Percentiles rank a stretch among this genome's conserved stretches.
Conservation (phyloP, 345 rosid genomes). For the Eutrema japonicum region DNA sequence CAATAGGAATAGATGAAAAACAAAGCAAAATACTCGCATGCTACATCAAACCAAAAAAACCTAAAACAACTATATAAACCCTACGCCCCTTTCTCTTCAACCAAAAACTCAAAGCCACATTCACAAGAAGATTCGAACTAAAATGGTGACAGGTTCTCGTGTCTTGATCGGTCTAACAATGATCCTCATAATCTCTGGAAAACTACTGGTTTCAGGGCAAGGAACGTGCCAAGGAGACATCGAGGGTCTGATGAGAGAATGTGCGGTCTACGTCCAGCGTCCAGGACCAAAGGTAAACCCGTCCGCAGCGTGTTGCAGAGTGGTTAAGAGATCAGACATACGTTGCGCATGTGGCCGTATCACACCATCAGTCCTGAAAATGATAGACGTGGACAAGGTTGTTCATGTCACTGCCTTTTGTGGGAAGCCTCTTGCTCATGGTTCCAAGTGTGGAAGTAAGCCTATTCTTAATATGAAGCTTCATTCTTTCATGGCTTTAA, state of each 20-base stretch:
- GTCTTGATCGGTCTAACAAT: constrained; percentile 26
- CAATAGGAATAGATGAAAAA: constrained; percentile 10
- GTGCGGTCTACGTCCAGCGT: constrained; percentile 46
- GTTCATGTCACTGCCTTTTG: constrained; percentile 47
- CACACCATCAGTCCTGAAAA: constrained; percentile 34
- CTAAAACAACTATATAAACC: constrained; percentile 29
- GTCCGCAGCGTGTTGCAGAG: constrained; percentile 36
- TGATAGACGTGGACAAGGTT: constrained; percentile 46
- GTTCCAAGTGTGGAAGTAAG: constrained; percentile 50
- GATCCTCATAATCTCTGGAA: constrained; percentile 31
- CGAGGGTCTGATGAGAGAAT: constrained; percentile 44
- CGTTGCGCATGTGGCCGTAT: constrained; percentile 39
- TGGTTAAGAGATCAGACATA: constrained; percentile 43
- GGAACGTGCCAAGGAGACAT: constrained; percentile 45
- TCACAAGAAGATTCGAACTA: neutral
- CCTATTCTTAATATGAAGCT: neutral
- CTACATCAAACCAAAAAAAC: constrained; percentile 1
- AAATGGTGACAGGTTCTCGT: constrained; percentile 23
- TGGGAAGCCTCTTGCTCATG: constrained; percentile 45
- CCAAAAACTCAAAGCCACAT: constrained; percentile 9
- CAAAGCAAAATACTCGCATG: constrained; percentile 14
- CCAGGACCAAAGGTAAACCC: constrained; percentile 45
- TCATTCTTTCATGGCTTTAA: neutral
- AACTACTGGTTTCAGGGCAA: constrained; percentile 38
- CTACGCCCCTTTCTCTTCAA: neutral